phyloP scores from a whole-genome alignment of 2,329 filamentous ascomycete species.

The Colletotrichum sp. region DNA sequence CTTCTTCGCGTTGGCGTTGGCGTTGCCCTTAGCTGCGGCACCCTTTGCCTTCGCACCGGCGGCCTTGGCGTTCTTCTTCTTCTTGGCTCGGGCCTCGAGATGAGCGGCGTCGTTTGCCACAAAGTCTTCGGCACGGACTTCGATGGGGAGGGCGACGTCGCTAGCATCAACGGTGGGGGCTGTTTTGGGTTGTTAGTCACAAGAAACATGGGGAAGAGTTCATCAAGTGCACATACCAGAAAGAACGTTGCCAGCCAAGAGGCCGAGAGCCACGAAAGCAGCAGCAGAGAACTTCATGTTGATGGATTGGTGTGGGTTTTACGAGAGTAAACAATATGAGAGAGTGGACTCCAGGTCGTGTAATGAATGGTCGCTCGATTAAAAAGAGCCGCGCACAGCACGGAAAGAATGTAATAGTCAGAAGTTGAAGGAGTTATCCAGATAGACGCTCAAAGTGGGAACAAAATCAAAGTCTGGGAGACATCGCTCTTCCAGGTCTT shows the following conservation, averaged over 20 bases:
- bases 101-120: background rate
- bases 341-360: conserved; percentile 11
- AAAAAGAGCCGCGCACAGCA: conserved; percentile 18
- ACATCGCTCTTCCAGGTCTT: background rate
- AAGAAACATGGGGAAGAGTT: background rate
- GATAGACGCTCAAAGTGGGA: background rate
- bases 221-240: background rate
- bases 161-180: background rate
- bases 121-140: background rate
- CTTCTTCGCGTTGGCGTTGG: background rate
- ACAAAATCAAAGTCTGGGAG: fast-evolving
- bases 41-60: background rate
- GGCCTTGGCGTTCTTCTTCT: background rate
- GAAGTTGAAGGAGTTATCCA: background rate
- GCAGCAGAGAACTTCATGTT: conserved; percentile 16
- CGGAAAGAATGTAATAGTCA: background rate
- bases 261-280: background rate
- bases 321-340: background rate
- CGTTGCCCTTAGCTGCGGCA: background rate
- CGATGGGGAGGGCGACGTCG: background rate
- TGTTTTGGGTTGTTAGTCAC: background rate
- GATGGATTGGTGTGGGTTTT: background rate
- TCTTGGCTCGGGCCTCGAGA: background rate
- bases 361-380: background rate
- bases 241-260: conserved; percentile 11